phyloP scores from a whole-genome alignment of 1,284 basidiomycete genomes.

The Rhodotorula sp. region DNA sequence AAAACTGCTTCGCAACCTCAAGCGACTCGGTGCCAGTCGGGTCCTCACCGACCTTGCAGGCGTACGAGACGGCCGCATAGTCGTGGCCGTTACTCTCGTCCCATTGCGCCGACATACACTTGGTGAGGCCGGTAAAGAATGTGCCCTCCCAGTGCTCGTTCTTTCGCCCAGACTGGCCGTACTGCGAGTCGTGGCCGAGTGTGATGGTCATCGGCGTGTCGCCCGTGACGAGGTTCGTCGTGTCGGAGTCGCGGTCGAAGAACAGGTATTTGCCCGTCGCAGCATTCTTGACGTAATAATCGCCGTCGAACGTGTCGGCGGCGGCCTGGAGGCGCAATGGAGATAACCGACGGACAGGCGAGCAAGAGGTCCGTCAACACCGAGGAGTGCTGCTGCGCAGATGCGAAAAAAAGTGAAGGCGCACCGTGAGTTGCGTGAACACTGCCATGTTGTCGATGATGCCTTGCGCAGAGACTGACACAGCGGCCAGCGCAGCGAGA shows the following conservation, averaged over 20 bases:
- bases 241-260: constrained; percentile 29
- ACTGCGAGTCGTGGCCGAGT: constrained; percentile 17
- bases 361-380: background rate
- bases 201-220: constrained; percentile 9
- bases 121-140: constrained; percentile 12
- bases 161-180: constrained; percentile 23
- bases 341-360: background rate
- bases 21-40: constrained; percentile 26
- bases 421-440: constrained; percentile 6
- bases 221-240: constrained; percentile 27
- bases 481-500: background rate
- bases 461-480: background rate
- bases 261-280: constrained; percentile 29
- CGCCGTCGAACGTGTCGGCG: constrained; percentile 15
- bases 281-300: constrained; percentile 28
- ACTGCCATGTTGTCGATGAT: constrained; percentile 22
- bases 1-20: constrained; percentile 34
- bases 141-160: constrained; percentile 15
- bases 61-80: constrained; percentile 36
- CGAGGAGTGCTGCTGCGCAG: background rate
- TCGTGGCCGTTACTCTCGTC: constrained; percentile 18
- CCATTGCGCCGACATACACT: constrained; percentile 31
- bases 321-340: background rate
- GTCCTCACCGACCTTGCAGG: constrained; percentile 25
- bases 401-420: background rate